These are phyloP conservation scores for Ascocoryne sarcoides DNA, from an alignment of 2,329 filamentous ascomycete genomes.

Conservation along the genomic window DNA sequence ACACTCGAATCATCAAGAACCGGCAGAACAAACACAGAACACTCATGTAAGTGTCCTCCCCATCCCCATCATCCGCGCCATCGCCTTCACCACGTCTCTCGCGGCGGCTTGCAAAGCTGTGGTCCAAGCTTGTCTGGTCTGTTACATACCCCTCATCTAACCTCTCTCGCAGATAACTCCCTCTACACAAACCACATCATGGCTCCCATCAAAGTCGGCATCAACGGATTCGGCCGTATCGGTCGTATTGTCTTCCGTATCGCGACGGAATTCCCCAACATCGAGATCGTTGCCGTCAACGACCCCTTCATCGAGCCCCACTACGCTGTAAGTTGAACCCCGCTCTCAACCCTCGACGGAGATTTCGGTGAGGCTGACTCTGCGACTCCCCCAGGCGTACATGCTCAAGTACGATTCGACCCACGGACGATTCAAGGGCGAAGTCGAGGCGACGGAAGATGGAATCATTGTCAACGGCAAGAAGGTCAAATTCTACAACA, in stretches of 20 bases:
- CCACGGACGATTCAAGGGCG: slow-evolving; percentile 94
- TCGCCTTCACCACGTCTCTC: not conserved
- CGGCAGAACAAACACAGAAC: not conserved
- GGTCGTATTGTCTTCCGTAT: slow-evolving; percentile 99
- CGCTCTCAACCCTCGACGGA: slow-evolving; percentile 2
- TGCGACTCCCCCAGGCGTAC: slow-evolving; percentile 59
- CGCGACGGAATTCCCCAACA: slow-evolving; percentile 79
- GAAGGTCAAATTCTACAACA: slow-evolving; percentile 87
- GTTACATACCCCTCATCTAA: no score
- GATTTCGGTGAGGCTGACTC: not conserved
- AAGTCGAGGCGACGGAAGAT: slow-evolving; percentile 60
- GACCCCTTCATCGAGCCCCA: slow-evolving; percentile 98
- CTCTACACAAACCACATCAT: slow-evolving; percentile 36
- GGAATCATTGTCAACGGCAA: slow-evolving; percentile 87
- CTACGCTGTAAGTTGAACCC: slow-evolving; percentile 76
- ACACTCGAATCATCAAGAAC: no score
- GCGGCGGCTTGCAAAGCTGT: not conserved
- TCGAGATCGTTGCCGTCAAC: slow-evolving; percentile 94
- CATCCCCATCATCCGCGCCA: not conserved
- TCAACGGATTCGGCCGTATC: slow-evolving; percentile 99
- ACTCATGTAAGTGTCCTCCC: not conserved
- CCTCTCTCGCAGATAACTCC: slow-evolving; percentile 10
- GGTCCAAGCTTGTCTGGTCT: no score
- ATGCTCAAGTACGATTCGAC: slow-evolving; percentile 99
- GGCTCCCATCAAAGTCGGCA: slow-evolving; percentile 68